phyloP scores from a whole-genome alignment of 805 yeast genomes.

The Kregervanrija pseudodelftensis region DNA sequence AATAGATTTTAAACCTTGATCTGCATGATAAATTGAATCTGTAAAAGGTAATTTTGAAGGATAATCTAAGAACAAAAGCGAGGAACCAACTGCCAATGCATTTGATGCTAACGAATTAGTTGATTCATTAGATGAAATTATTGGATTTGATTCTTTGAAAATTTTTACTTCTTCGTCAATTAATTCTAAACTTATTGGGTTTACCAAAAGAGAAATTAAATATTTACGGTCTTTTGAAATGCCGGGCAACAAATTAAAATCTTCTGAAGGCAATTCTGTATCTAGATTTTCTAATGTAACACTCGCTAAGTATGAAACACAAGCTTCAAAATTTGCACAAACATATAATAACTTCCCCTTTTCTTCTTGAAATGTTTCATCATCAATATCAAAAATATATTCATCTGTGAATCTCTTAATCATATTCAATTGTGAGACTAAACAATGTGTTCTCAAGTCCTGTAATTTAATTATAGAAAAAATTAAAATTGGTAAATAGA shows the following conservation, averaged over 20 bases:
- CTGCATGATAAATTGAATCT: conserved; percentile 24
- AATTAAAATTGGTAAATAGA: conserved; percentile 29
- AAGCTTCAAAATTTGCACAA: conserved; percentile 31
- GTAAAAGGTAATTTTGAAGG: conserved; percentile 9
- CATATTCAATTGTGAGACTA: conserved; percentile 26
- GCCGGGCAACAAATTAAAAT: conserved; percentile 5
- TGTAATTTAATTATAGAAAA: conserved; percentile 25
- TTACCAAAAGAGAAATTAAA: conserved; percentile 8
- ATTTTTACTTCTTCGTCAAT: conserved; percentile 21
- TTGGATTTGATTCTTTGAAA: conserved; percentile 10
- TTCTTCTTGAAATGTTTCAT: conserved; percentile 21
- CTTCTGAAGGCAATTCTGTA: conserved; percentile 13
- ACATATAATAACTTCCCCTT: conserved; percentile 28
- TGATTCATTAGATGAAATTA: neutral
- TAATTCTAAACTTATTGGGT: conserved; percentile 20
- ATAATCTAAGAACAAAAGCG: conserved; percentile 6
- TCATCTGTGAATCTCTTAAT: conserved; percentile 29
- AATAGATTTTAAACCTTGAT: conserved; percentile 29
- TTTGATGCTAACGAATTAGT: conserved; percentile 7
- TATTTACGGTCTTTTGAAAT: conserved; percentile 1
- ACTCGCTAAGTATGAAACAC: conserved; percentile 27
- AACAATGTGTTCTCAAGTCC: conserved; percentile 22
- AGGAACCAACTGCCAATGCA: conserved; percentile 6
- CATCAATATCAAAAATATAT: conserved; percentile 15
- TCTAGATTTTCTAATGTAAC: conserved; percentile 27